Base-by-base conservation (phyloP, 352 stramenopile genomes). In the Phytophthora cryptogea region DNA sequence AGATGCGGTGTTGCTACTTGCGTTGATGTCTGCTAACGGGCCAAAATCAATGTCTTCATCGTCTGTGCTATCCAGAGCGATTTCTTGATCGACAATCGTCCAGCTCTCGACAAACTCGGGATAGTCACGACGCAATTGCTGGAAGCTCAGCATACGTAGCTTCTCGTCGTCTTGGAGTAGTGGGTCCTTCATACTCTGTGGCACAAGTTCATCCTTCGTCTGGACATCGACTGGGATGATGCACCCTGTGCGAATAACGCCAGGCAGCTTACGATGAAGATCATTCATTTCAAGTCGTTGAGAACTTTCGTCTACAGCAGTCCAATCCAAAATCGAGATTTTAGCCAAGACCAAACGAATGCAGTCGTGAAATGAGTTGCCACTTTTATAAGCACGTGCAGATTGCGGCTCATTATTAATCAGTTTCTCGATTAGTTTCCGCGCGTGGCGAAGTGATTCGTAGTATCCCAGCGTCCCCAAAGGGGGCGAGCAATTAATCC, bases 271-370 rank as follows among this genome's bases (percentile, higher is more conserved):
- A 27, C 59, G 41, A 42, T 59, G 37, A 8, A 77, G 46, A 0
- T 77, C 62, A 7, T 68, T 70, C 51, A 71, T 68, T 35, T 77
- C 39, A 9, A 77, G 28, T 43, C 45, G 66, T 6, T 78, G 52
- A 2, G 73, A 69, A 27, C 64, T 89, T 30, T 86, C 76, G 13
- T 90, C 78, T 11, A 90, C 58, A 13, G 74, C 74, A 33, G 83
- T 93, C 81, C 83, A 93, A 54, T 91, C 83, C 36, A 93, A 45
- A 26, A 90, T 87, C 13, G 78, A 80, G 3, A 93, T 86, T 59
- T 93, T 93, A 4, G 83, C 76, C 9, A 93, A 42, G 16, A 91
- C 63, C 35, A 90, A 68, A 2, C 79, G 76, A 47, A 93, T 69
- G 50, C 80, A 93, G 40, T 93, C 78, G 17, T 87, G 64, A 49